Evolutionary conservation across 2,329 filamentous ascomycete species (phyloP).

Genomic region (Stemphylium beticola): DNA sequence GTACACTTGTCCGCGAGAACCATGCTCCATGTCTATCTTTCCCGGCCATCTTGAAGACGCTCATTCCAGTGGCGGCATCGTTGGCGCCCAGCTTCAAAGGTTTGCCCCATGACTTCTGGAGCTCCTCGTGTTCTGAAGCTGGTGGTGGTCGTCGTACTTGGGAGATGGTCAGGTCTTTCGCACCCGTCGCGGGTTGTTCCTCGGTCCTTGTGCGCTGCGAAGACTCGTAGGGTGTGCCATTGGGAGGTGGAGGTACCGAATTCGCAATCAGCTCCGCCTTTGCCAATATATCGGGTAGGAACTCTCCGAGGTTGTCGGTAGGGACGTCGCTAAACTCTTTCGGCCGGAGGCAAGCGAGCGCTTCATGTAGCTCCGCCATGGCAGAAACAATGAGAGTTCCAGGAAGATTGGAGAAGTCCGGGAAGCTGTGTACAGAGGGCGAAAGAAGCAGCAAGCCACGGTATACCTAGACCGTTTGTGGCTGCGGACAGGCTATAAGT

Average conservation of each 20-base stretch:
- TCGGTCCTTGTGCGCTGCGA: constrained; percentile 64
- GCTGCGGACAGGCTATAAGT: constrained; percentile 1
- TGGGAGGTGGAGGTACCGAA: constrained; percentile 70
- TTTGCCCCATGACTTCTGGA: constrained; percentile 87
- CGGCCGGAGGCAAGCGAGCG: constrained; percentile 53
- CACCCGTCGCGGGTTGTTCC: constrained; percentile 58
- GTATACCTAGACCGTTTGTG: not conserved
- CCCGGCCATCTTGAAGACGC: constrained; percentile 78
- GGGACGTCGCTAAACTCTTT: constrained; percentile 55
- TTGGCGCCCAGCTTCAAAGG: constrained; percentile 73
- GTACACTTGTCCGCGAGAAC: constrained; percentile 86
- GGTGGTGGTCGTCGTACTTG: constrained; percentile 57
- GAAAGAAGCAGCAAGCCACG: not conserved
- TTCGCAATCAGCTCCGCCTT: constrained; percentile 74
- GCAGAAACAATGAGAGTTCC: not conserved
- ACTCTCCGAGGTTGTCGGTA: constrained; percentile 49
- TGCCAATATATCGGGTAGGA: constrained; percentile 51
- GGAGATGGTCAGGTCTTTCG: constrained; percentile 61
- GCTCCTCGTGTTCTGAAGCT: constrained; percentile 59
- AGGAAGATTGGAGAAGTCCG: not conserved
- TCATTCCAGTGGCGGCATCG: constrained; percentile 77
- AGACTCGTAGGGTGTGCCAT: constrained; percentile 53
- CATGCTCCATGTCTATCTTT: constrained; percentile 85
- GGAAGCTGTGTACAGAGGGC: not conserved
- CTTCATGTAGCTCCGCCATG: constrained; percentile 53